Evolutionary conservation across 1,139 yeast species (phyloP).

Genomic region (Spathaspora sp.): DNA sequence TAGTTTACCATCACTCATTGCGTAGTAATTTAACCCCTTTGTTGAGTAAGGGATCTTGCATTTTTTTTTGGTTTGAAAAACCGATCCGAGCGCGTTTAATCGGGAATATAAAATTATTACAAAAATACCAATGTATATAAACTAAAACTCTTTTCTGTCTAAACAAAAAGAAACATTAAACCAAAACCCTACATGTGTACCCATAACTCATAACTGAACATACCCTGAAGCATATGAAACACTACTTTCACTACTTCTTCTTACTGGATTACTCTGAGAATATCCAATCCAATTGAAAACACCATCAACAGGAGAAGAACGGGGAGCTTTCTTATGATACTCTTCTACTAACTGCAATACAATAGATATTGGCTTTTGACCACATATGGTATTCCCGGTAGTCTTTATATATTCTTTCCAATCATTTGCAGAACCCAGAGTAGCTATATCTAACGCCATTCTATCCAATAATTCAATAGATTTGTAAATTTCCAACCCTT

Average conservation of each 20-base stretch:
- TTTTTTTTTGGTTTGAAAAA: not conserved
- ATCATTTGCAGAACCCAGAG: conserved; percentile 48
- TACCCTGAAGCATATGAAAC: conserved; percentile 91
- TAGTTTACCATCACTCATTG: conserved; percentile 45
- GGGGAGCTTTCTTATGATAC: conserved; percentile 9
- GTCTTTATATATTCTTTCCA: conserved; percentile 66
- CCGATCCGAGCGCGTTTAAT: no score
- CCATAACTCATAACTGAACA: conserved; percentile 22
- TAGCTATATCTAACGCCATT: conserved; percentile 64
- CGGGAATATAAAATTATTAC: no score
- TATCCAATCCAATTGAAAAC: conserved; percentile 76
- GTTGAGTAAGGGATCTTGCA: not conserved
- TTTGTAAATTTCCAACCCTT: conserved; percentile 52
- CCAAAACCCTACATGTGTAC: not conserved
- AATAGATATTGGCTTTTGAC: conserved; percentile 78
- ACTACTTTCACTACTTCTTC: conserved; percentile 59
- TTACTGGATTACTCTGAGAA: conserved; percentile 68
- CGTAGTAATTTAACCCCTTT: no score
- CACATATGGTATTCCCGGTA: conserved; percentile 92
- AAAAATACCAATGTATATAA: no score
- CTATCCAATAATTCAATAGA: conserved; percentile 74
- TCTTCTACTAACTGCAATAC: conserved; percentile 54
- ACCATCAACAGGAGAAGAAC: conserved; percentile 1
- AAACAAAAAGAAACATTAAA: not conserved
- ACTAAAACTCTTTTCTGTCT: not conserved